phyloP scores from a whole-genome alignment of 1,139 yeast genomes.

The Groenewaldozyma sp. region DNA sequence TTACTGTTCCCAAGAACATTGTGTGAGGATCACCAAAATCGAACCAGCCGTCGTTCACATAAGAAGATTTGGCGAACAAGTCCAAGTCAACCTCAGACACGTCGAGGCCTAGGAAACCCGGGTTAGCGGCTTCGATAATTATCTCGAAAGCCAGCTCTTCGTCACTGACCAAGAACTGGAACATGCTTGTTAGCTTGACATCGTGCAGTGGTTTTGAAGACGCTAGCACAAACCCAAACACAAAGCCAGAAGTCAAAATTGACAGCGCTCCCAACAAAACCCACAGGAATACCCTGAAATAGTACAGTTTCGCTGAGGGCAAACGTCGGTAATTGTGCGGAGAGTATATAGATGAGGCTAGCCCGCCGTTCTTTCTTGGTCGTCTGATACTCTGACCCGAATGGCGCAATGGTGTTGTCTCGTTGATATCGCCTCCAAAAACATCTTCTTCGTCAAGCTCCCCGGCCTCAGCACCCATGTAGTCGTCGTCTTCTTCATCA shows the following conservation, averaged over 20 bases:
- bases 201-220: conserved; percentile 75
- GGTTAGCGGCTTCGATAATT: conserved; percentile 72
- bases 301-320: conserved; percentile 16
- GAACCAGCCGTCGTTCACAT: conserved; percentile 26
- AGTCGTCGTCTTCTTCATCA: conserved; percentile 20
- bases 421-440: conserved; percentile 21
- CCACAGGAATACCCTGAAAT: conserved; percentile 26
- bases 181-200: conserved; percentile 50
- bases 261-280: conserved; percentile 20
- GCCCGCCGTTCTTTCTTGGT: conserved; percentile 17
- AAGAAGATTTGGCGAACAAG: conserved; percentile 75
- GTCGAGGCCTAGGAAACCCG: conserved; percentile 65
- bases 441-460: conserved; percentile 27
- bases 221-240: conserved; percentile 76
- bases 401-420: conserved; percentile 25
- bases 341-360: conserved; percentile 18
- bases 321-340: conserved; percentile 27
- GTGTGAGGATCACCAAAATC: conserved; percentile 36
- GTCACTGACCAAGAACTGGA: conserved; percentile 68
- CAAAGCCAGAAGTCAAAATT: conserved; percentile 48
- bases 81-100: conserved; percentile 68
- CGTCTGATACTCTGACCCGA: conserved; percentile 14
- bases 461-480: conserved; percentile 19
- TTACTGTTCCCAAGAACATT: conserved; percentile 64
- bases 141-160: conserved; percentile 81